Base-by-base conservation (phyloP, 2,329 filamentous ascomycete genomes). In the Hypoxylon sp. region DNA sequence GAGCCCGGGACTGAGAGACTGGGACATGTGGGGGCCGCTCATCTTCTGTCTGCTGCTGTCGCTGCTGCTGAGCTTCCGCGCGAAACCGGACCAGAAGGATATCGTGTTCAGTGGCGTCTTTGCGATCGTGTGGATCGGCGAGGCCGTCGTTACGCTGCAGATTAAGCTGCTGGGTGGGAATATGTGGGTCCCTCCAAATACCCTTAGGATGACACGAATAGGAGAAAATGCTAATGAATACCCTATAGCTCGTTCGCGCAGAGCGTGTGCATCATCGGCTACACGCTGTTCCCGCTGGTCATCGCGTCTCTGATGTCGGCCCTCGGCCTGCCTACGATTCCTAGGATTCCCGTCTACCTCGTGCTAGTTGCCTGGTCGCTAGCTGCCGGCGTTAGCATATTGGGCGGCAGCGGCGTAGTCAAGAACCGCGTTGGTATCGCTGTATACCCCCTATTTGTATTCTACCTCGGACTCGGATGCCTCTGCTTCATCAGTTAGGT, bases 21-120 rank as follows among this genome's bases (percentile, higher is more conserved):
- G 95, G 95, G 95, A 99, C 84, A 86, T 99, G 53, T 99, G 95
- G 95, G 95, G 95, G 0, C 95, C 95, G 34, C 82, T 99, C 59
- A 89, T 99, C 68, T 99, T 99, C 82, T 97, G 94, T 73, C 81
- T 99, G 69, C 81, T 97, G 61, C 82, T 99, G 61, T 94, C 92
- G 70, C 85, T 97, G 78, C 87, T 99, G 71, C 83, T 99, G 61
- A 97, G 94, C 70, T 87, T 97, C 75, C 88, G 91, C 66, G 93
- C 93, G 13, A 85, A 89, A 70, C 84, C 86, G 1, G 87, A 93
- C 49, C 95, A 99, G 81, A 91, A 90, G 74, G 92, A 94, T 64
- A 80, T 91, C 41, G 94, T 98, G 26, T 99, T 99, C 77, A 96
- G 93, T 34, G 95, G 95, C 3, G 93, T 99, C 47, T 99, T 99